phyloP scores from a whole-genome alignment of 2,329 filamentous ascomycete genomes.

The Penicillium crustosum region DNA sequence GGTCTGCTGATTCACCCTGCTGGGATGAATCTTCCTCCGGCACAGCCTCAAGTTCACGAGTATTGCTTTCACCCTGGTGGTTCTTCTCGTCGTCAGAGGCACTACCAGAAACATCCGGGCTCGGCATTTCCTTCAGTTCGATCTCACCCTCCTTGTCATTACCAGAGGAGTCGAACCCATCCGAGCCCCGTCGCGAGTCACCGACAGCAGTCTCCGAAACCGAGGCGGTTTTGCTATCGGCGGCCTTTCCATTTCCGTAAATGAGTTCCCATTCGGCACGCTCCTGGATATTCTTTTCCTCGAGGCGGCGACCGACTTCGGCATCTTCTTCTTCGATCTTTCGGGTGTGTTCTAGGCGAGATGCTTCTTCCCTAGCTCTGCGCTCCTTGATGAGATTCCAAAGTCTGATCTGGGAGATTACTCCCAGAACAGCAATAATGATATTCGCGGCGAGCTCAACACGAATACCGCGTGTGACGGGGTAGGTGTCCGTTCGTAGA shows the following conservation, averaged over 20 bases:
- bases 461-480: constrained; percentile 78
- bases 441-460: constrained; percentile 80
- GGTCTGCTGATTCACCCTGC: neutral
- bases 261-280: constrained; percentile 69
- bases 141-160: constrained; percentile 24
- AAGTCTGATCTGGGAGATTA: constrained; percentile 80
- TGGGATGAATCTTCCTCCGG: constrained; percentile 12
- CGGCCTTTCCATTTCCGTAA: constrained; percentile 62
- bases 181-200: constrained; percentile 22
- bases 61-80: neutral
- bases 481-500: constrained; percentile 72
- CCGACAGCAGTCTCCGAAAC: constrained; percentile 29
- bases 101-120: constrained; percentile 19
- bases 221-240: constrained; percentile 34
- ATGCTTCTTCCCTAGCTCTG: constrained; percentile 47
- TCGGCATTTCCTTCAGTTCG: constrained; percentile 28
- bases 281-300: constrained; percentile 47
- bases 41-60: constrained; percentile 14
- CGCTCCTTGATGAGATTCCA: constrained; percentile 73
- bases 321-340: constrained; percentile 65
- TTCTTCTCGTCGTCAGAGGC: constrained; percentile 24
- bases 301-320: constrained; percentile 62
- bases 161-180: constrained; percentile 17
- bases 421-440: constrained; percentile 70
- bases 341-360: constrained; percentile 55